Base-by-base conservation (phyloP, 2,329 filamentous ascomycete species). In the Magnaporthiopsis rhizophila region DNA sequence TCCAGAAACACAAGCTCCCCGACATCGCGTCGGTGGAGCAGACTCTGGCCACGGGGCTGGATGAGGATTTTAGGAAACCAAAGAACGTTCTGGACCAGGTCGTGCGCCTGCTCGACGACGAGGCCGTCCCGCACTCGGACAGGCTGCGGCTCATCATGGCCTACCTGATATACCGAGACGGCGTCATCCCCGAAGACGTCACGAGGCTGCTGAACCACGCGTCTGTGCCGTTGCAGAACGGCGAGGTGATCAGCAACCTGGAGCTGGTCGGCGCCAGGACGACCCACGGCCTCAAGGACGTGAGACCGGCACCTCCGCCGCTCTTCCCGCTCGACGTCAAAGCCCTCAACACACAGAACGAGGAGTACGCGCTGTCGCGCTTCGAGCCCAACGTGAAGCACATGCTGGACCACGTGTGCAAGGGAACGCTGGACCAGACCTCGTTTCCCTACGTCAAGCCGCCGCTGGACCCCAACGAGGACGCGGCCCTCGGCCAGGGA, bases 1-100 rank as follows among this genome's bases (percentile, higher is more conserved):
- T 99, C 71, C 88, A 96, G 73, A 80, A 86, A 63, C 86, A 89
- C 73, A 97, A 96, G 72, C 81, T 99, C 8, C 84, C 90, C 8
- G 95, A 99, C 72, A 82, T 98, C 65, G 92, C 92, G 15, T 89
- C 90, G 0, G 84, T 93, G 7, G 95, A 99, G 76, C 95, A 98
- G 81, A 91, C 87, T 34, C 82, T 99, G 68, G 90, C 93, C 12
- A 98, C 95, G 0, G 95, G 95, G 0, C 79, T 97, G 6, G 95
- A 98, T 70, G 94, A 98, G 76, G 93, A 97, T 72, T 90, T 89
- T 72, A 89, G 89, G 71, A 96, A 95, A 74, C 90, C 94, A 12
- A 97, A 96, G 77, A 92, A 96, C 71, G 78, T 97, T 61, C 86
- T 93, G 34, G 91, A 95, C 68, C 88, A 96, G 68, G 82, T 98